Evolutionary conservation across 1,139 yeast species (phyloP).

Genomic region (Geotrichum carabidarum): DNA sequence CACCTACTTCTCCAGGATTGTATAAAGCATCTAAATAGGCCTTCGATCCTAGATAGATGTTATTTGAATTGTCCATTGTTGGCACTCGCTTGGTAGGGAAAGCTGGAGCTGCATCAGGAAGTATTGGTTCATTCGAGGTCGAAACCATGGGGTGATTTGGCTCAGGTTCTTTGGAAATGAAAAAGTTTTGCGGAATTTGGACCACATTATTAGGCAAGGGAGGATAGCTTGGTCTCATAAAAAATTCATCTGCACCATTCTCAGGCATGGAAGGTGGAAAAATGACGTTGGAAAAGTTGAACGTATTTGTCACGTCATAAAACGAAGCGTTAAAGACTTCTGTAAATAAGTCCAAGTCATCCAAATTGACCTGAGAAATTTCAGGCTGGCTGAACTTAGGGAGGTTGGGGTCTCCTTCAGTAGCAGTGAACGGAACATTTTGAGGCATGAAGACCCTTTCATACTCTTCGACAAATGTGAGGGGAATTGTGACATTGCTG

Average conservation of each 20-base stretch:
- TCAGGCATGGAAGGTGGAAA: constrained; percentile 5
- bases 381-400: constrained; percentile 9
- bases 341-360: constrained; percentile 15
- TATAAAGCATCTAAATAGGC: constrained; percentile 11
- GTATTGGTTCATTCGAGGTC: background rate
- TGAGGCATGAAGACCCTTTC: constrained; percentile 13
- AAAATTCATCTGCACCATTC: background rate
- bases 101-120: background rate
- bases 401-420: background rate
- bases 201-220: background rate
- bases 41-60: background rate
- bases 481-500: constrained; percentile 6
- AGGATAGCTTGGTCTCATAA: background rate
- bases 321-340: constrained; percentile 15
- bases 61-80: background rate
- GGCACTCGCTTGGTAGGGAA: background rate
- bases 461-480: constrained; percentile 13
- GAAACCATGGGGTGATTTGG: background rate
- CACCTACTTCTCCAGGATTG: constrained; percentile 15
- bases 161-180: too few relatives aligned
- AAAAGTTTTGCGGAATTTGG: background rate
- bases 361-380: constrained; percentile 8
- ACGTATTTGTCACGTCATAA: constrained; percentile 12
- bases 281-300: constrained; percentile 11
- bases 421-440: background rate